Conservation (phyloP, 2,329 filamentous ascomycete genomes). For the Albophoma yamanashiensis region DNA sequence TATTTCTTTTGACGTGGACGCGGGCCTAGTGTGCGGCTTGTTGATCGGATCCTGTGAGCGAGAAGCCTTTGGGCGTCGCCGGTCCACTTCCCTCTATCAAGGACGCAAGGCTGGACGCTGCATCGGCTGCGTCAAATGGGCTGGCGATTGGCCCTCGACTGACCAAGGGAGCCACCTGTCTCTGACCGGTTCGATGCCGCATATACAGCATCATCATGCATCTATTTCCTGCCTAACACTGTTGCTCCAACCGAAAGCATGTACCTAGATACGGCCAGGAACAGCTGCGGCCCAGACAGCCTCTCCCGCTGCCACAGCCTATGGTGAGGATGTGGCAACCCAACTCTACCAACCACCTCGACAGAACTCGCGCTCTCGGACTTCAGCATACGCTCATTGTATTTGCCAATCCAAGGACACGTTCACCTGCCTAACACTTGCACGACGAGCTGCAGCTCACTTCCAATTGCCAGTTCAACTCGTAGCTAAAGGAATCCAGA, state of each 20-base stretch:
- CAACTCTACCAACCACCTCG: background rate
- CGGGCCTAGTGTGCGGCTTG: background rate
- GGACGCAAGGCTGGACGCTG: background rate
- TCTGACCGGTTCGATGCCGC: background rate
- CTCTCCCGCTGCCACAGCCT: background rate
- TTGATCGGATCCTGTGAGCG: background rate
- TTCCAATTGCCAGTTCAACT: background rate
- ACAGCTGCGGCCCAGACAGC: background rate
- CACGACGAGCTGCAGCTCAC: background rate
- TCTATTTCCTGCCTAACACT: background rate
- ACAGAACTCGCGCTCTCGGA: background rate
- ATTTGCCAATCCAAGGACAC: no score
- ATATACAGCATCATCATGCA: background rate
- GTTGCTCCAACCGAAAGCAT: background rate
- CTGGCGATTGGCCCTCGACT: background rate
- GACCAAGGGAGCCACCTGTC: background rate
- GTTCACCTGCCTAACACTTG: background rate
- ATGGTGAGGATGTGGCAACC: background rate
- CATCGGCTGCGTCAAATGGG: no score
- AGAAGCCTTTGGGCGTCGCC: background rate
- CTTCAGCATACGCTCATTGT: background rate
- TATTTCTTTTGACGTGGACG: background rate
- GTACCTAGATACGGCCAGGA: background rate
- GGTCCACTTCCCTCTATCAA: background rate
- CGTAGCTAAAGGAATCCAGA: background rate